phyloP scores from a whole-genome alignment of 768 basidiomycete species.

The Cantharellus anzutake region DNA sequence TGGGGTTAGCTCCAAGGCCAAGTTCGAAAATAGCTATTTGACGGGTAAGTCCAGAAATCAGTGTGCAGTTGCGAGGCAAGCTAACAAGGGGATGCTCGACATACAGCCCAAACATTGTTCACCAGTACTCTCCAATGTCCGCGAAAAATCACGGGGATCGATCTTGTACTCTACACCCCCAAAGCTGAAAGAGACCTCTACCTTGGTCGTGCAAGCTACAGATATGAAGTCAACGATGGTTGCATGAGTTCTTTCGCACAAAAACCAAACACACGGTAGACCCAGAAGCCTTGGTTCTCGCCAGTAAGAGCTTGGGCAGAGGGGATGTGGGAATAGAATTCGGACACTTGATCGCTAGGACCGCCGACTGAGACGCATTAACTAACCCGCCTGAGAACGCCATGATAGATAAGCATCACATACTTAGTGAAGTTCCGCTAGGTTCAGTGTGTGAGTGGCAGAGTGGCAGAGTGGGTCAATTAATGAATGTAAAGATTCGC shows the following conservation, averaged over 20 bases:
- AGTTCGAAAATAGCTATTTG: too few species aligned
- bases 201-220: not conserved
- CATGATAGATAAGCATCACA: not conserved
- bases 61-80: not conserved
- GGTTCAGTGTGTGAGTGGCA: not conserved
- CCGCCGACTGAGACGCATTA: constrained; percentile 9
- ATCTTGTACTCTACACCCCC: constrained; percentile 5
- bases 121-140: not conserved
- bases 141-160: constrained; percentile 5
- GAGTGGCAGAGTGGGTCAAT: not conserved
- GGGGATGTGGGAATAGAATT: constrained; percentile 3
- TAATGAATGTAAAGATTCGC: not conserved
- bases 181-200: constrained; percentile 7
- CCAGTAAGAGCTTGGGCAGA: constrained; percentile 1
- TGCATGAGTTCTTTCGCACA: not conserved
- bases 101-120: constrained; percentile 6
- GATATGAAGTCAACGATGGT: not conserved
- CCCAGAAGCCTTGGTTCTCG: constrained; percentile 5
- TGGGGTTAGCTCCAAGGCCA: not conserved
- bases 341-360: constrained; percentile 3
- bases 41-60: not conserved
- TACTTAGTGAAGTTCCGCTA: not conserved
- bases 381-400: not conserved
- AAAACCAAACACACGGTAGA: constrained; percentile 3
- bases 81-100: too few species aligned